Evolutionary conservation across 2,329 filamentous ascomycete genomes (phyloP), one percentile per base, ranked within the genome.

Genomic region (Grosmannia penicillata): DNA sequence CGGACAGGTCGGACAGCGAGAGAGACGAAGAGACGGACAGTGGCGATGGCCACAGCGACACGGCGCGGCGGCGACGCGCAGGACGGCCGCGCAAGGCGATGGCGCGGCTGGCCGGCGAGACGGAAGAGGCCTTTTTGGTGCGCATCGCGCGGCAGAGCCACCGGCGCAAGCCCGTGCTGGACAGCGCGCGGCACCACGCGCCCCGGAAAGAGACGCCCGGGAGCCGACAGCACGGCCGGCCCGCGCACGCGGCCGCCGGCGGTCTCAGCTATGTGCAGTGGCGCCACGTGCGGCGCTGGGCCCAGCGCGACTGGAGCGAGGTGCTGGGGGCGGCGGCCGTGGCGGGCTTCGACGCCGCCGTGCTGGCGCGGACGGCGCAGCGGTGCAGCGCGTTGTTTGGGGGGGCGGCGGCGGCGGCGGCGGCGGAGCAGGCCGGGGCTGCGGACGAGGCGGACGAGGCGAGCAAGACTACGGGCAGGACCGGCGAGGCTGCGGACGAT

Each of bases 221-320:
- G 43, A 44, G n/a, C 28, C 6, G 30, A 18, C 19, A 14, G 18
- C 30, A 14, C n/a, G 6, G 27, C 22, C 33, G 22, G 8, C 18
- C 6, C 28, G 26, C 5, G 13, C 26, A 14, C 6, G 14, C 27
- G 3, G 30, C 28, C n/a, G 17, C 23, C 2, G 21, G 26, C 17
- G 15, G 19, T 8, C 8, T 25, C 15, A 4, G 21, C 19, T 18
- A 27, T 4, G 2, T 6, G 15, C 22, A 37, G 27, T 26, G 31
- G 26, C 13, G 6, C 15, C 33, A 14, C 10, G 25, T 26, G 27
- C 18, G 26, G 32, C 44, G 49, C 37, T 65, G 55, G 53, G 64
- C 56, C 13, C 60, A 75, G 11, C 70, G 82, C 18, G 82, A 93
- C 58, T 96, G 89, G 89, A 81, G 76, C 47, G 83, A 93, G 47